Conservation (phyloP, 1,284 basidiomycete genomes). For the Trichosporon ovoides region DNA sequence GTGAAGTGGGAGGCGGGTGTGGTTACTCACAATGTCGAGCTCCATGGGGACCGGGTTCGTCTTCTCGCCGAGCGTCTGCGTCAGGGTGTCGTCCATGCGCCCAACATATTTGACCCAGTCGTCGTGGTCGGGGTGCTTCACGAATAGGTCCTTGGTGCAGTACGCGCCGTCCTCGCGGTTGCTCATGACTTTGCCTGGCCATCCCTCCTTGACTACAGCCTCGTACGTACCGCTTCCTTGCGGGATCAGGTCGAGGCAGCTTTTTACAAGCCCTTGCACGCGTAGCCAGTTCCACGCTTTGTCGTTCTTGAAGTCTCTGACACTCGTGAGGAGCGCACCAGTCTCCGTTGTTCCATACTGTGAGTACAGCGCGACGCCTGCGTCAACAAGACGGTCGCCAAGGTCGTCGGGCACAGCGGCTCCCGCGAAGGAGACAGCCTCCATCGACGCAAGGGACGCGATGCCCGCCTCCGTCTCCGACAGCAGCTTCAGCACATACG, state of each 20-base stretch:
- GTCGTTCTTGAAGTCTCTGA: conserved; percentile 53
- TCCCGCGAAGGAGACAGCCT: conserved; percentile 52
- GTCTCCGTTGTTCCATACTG: conserved; percentile 55
- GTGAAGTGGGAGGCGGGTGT: too few species aligned
- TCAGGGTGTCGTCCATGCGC: conserved; percentile 57
- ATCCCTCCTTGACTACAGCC: conserved; percentile 56
- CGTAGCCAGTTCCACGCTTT: conserved; percentile 60
- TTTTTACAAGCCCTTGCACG: conserved; percentile 44
- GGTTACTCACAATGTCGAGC: conserved; percentile 43
- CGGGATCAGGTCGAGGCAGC: conserved; percentile 54
- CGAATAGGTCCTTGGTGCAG: conserved; percentile 58
- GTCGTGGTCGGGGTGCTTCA: conserved; percentile 50
- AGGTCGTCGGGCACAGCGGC: conserved; percentile 52
- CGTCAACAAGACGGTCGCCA: conserved; percentile 55
- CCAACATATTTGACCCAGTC: conserved; percentile 57
- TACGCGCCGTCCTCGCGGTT: conserved; percentile 59
- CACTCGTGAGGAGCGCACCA: conserved; percentile 51
- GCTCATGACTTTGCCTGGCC: conserved; percentile 55
- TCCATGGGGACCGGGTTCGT: conserved; percentile 54
- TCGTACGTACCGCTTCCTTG: conserved; percentile 54
- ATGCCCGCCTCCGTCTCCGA: conserved; percentile 55
- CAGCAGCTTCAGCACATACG: conserved; percentile 53
- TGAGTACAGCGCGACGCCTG: conserved; percentile 56
- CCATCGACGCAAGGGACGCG: conserved; percentile 52
- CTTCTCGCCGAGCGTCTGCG: conserved; percentile 54